Base-by-base conservation (phyloP, 2,329 filamentous ascomycete genomes). In the Colletotrichum cordylinicola region DNA sequence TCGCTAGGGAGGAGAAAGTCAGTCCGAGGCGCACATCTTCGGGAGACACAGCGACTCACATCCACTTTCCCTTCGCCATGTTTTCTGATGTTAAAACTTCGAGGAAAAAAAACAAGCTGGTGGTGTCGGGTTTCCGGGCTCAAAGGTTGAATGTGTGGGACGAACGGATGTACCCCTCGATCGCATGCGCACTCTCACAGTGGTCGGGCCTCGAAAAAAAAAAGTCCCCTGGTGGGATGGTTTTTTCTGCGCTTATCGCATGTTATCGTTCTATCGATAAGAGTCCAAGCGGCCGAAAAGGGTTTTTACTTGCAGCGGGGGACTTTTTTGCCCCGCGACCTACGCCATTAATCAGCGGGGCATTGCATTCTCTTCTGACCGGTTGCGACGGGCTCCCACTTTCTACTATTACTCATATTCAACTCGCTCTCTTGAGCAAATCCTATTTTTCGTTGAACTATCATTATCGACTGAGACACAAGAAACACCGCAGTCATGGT, bases 41-140 rank as follows among this genome's bases (percentile, higher is more conserved):
- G 3, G 3, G 2, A 8, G 12, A 13, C 27, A 10, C 3, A 3
- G 16, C 16, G 9, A 82, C 86, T 79, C 80, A 88, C 86, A 89
- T 95, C 91, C 94, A 95, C 88, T 93, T 93, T 85, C 92, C 92
- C 80, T 91, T 91, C 81, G 94, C 90, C 94, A 96, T 96, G 62
- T 88, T 39, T 58, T 68, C 70, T 64, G 13, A 12, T 56, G 55
- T 29, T 35, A 3, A 16, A 27, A 21, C 35, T 56, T 31, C 15
- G 16, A 15, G 37, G 37, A n/a, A 21, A 27, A 2, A 2, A 2
- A 16, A 16, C 39, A 24, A 35, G 21, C 21, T 62, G 6, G 21
- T n/a, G 27, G 15, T 69, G n/a, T 62, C 18, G 39, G 33, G 16
- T 52, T 24, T 64, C 27, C 37, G 21, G 35, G 21, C 58, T 33